phyloP scores from a whole-genome alignment of 108 stramenopile species.

The Discostella pseudostelligera region DNA sequence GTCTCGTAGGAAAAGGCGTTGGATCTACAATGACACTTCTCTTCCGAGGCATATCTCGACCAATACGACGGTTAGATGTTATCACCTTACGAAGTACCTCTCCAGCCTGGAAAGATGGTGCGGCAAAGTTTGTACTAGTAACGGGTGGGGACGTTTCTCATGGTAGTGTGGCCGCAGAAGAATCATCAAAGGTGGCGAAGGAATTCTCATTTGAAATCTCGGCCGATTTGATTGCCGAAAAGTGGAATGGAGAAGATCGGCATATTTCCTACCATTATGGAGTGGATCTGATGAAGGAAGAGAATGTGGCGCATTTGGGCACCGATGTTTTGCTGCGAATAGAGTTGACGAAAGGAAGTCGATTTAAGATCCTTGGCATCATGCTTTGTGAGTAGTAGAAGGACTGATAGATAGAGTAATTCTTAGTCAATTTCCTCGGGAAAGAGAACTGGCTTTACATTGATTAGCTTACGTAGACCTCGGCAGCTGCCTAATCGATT shows the following conservation, averaged over 20 bases:
- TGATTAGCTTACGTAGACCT: too few species aligned
- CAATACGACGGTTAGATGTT: constrained; percentile 39
- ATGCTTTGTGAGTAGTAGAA: constrained; percentile 45
- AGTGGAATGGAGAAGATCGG: constrained; percentile 18
- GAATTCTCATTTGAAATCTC: constrained; percentile 42
- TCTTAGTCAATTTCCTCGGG: too few species aligned
- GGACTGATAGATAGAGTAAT: neutral
- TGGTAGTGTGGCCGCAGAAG: constrained; percentile 29
- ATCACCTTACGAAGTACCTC: constrained; percentile 44
- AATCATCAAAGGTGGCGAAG: constrained; percentile 22
- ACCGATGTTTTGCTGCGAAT: constrained; percentile 42
- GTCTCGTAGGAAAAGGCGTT: constrained; percentile 35
- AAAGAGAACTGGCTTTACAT: too few species aligned
- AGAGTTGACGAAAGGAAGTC: constrained; percentile 29
- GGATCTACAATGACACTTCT: constrained; percentile 44
- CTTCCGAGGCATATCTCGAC: constrained; percentile 38
- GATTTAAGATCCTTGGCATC: constrained; percentile 48
- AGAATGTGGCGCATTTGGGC: constrained; percentile 21
- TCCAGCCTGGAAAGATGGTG: constrained; percentile 38
- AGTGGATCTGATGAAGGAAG: constrained; percentile 29
- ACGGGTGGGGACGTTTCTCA: constrained; percentile 48
- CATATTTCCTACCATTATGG: constrained; percentile 50
- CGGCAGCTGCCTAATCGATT: too few species aligned
- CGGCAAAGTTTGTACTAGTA: constrained; percentile 36
- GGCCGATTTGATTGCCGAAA: constrained; percentile 29